Evolutionary conservation across 352 stramenopile genomes (phyloP), one percentile per base, ranked within the genome.

Genomic region (Chloridella minuta): DNA sequence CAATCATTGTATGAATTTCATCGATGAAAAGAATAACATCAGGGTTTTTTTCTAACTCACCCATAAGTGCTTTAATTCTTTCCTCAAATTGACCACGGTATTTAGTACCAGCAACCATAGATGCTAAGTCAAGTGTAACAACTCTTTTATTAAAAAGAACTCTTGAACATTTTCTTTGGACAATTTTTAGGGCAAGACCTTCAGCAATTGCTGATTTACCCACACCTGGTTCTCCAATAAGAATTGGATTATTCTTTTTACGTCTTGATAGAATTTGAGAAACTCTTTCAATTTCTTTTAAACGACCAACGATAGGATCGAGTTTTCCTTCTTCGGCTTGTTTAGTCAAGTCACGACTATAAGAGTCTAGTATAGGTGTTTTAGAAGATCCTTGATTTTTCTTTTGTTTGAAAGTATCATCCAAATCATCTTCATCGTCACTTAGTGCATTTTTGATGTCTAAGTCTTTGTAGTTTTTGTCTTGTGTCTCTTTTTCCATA

Each of bases 21-120:
- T 99, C 96, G 86, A 99, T 97, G 88, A 99, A 99, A 49, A 99
- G 88, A 52, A 99, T 95, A 87, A 98, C 95, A 87, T 97, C 95
- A 66, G 10, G 98, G 86, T 97, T 91, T 21, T 94, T 91, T 87
- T 95, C 91, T 86, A 95, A 92, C 86, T 97, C 93, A 87, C 95
- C 94, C 86, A 99, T 89, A 25, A 98, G 94, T 10, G 92, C 92
- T 87, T 97, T 96, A 10, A 98, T 89, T 21, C 96, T 91, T 88
- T 98, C 96, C 90, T 99, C 96, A 89, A 99, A 99, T 88, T 99
- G 95, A 80, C 96, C 96, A 21, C 94, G 91, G 88, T 97, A 98
- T 88, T 97, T 98, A 92, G 88, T 99, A 94, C 95, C 95, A 4
- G 96, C 96, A 21, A 98, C 93, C 16, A 99, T 86, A 2, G 93